Evolutionary conservation across 352 stramenopile genomes (phyloP), one percentile per base, ranked within the genome.

Genomic region (Phytophthora europaea): DNA sequence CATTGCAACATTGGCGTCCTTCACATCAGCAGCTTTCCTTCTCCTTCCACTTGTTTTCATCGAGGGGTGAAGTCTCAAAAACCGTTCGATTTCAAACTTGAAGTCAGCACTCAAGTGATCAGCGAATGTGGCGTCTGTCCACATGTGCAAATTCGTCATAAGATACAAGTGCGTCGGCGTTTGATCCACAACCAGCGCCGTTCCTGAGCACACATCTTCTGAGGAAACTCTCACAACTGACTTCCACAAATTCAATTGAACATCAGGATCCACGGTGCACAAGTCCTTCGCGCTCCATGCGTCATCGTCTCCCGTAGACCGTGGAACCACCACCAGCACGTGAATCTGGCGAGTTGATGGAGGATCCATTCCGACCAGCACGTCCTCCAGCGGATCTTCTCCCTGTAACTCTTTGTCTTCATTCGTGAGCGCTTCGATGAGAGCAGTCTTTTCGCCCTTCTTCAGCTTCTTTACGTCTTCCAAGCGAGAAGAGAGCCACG

Each of bases 141-240:
- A 81, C 68, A 78, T 8, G 54, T 78, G 70, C 69, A 78, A 81
- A 56, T 78, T 81, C 31, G 74, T 78, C 34, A 78, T 45, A 38
- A 81, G 54, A 76, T 78, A 81, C 58, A 78, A 47, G 45, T 45
- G 36, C 50, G 61, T 73, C 52, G 70, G 4, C 53, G 70, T 81
- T 59, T 61, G 61, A 66, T 82, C 75, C 9, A 79, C 67, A 67
- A 82, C 71, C 67, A 82, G 48, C 34, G 70, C 75, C 6, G 70
- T 80, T 80, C 18, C 71, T 65, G 60, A 74, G 53, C 43, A 72
- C 31, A 72, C 38, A 38, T 52, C 62, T 54, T 63, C 59, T 26
- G 53, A 76, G n/a, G 75, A 73, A 55, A 76, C 45, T 58, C 48
- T 72, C n/a, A 76, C 71, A 73, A 82, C 65, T 62, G 74, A 81